Base-by-base conservation (phyloP, 2,329 filamentous ascomycete species). In the Aspergillus viridinutans region DNA sequence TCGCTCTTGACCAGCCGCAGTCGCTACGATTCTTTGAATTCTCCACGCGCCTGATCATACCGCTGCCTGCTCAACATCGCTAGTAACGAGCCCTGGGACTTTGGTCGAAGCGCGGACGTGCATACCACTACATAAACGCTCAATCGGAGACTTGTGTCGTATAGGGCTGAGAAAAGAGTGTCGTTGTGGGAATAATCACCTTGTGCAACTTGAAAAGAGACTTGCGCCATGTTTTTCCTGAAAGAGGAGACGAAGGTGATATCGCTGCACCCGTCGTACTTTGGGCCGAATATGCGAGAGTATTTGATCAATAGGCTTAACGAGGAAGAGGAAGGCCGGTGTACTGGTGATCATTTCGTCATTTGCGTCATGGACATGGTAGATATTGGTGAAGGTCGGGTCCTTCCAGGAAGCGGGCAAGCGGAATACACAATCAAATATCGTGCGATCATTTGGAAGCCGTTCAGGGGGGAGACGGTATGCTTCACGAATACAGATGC, bases 391-490 rank as follows among this genome's bases (percentile, higher is more conserved):
- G 92, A 96, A 70, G 92, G 92, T 12, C 88, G 91, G 66, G 93
- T 99, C 60, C 84, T 97, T 56, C 93, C 94, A 3, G 90, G 93
- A 8, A 96, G 89, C 60, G 94, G 92, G 9, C 83, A 95, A 64
- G 93, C 94, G 21, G 91, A 97, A 76, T 99, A 97, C 72, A 96
- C 90, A 0, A 92, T 99, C 50, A 87, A 90, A 68, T 99, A 97
- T 74, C 90, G 92, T 59, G 94, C 94, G 53, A 93, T 99, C 58
- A 91, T 99, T 57, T 99, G 93, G 93, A 86, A 93, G 69, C 94
- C 94, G 10, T 99, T 97, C 81, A 93, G 94, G 77, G 93, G 94
- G 70, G 94, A 99, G 82, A 96, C 94, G 74, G 94, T 96, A 85
- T 77, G 88, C 77, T 58, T 53, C 59, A 52, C 26, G 52, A 52